Evolutionary conservation across 2,329 filamentous ascomycete species (phyloP).

Genomic region (Penicillium sp.): DNA sequence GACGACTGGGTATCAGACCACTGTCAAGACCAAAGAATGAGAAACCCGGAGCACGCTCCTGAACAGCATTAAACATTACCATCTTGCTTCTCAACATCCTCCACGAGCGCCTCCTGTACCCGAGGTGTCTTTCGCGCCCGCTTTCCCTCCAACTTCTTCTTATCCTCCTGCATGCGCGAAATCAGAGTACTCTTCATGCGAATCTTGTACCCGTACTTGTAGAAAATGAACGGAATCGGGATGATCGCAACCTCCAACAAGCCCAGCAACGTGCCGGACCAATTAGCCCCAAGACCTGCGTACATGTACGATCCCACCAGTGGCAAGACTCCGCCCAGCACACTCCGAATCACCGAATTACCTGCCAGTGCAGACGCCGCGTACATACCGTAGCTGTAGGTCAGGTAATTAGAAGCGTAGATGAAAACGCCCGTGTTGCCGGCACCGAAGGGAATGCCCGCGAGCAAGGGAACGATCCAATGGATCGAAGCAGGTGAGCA

Average conservation of each 20-base stretch:
- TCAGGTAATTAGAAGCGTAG: conserved; percentile 78
- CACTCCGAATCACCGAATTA: conserved; percentile 72
- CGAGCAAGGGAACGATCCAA: conserved; percentile 77
- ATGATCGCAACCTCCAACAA: conserved; percentile 72
- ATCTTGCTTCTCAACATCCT: conserved; percentile 24
- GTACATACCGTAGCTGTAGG: conserved; percentile 77
- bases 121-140: conserved; percentile 24
- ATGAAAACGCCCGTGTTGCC: conserved; percentile 81
- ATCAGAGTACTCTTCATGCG: conserved; percentile 59
- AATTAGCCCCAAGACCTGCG: conserved; percentile 67
- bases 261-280: conserved; percentile 76
- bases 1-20: conserved; percentile 14
- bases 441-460: conserved; percentile 75
- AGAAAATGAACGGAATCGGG: conserved; percentile 80
- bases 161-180: conserved; percentile 58
- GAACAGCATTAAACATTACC: conserved; percentile 10
- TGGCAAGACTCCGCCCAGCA: conserved; percentile 77
- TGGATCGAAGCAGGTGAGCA: conserved; percentile 75
- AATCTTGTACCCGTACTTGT: conserved; percentile 61
- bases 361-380: conserved; percentile 78
- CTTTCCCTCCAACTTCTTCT: conserved; percentile 50
- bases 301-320: conserved; percentile 77
- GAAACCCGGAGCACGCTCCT: no score
- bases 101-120: conserved; percentile 12
- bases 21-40: background rate